Conservation (phyloP, 2,329 filamentous ascomycete species). For the Fusarium graminum region DNA sequence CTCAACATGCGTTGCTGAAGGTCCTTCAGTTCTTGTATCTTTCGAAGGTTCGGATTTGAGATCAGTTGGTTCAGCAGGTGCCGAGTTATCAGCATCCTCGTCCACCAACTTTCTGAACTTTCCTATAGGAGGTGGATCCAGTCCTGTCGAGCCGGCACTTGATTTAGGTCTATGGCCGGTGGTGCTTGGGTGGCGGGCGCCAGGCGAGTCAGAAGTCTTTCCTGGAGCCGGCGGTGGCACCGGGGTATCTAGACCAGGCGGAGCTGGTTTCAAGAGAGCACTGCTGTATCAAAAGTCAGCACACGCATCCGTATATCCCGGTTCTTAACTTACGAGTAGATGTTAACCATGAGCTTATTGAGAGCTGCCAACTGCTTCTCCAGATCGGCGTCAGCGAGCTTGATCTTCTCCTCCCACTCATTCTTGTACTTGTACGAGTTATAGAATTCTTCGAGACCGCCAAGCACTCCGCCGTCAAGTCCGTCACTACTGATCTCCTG, state of each 20-base stretch:
- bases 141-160: slow-evolving; percentile 7
- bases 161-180: slow-evolving; percentile 1
- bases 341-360: slow-evolving; percentile 52
- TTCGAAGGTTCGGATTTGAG: background rate
- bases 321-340: slow-evolving; percentile 50
- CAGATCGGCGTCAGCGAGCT: slow-evolving; percentile 48
- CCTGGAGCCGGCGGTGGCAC: slow-evolving; percentile 34
- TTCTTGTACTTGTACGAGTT: slow-evolving; percentile 53
- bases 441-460: slow-evolving; percentile 51
- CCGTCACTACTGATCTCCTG: slow-evolving; percentile 48
- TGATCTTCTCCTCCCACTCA: slow-evolving; percentile 52
- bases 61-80: background rate
- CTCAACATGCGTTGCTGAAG: background rate
- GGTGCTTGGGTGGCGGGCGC: slow-evolving; percentile 2
- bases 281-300: slow-evolving; percentile 39
- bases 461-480: slow-evolving; percentile 37
- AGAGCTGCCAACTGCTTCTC: slow-evolving; percentile 49
- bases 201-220: background rate
- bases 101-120: slow-evolving; percentile 12
- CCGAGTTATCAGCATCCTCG: background rate
- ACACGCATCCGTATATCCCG: background rate
- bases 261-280: slow-evolving; percentile 50
- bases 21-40: background rate
- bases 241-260: slow-evolving; percentile 29
- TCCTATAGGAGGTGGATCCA: slow-evolving; percentile 35